These are phyloP conservation scores for Clavaria fumosa DNA, from an alignment of 768 basidiomycete species.

Conservation along the genomic window DNA sequence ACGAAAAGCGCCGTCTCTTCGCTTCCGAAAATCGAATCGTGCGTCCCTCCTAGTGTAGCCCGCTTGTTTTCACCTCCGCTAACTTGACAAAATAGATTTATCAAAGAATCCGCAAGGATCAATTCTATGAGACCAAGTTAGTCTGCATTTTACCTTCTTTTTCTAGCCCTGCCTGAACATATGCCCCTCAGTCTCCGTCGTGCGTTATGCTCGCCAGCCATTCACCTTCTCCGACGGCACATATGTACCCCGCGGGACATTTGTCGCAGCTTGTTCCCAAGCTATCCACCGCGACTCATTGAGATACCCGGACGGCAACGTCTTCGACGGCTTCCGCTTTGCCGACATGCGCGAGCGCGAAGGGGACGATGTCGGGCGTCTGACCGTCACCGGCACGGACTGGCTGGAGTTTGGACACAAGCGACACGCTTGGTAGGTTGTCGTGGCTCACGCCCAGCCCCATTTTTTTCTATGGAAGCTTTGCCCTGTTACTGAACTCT, in stretches of 20 bases:
- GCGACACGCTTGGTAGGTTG: conserved; percentile 19
- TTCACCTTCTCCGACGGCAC: conserved; percentile 31
- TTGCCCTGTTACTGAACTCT: too few relatives aligned
- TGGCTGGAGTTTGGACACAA: conserved; percentile 25
- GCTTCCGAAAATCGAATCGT: conserved; percentile 24
- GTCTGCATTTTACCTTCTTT: too few relatives aligned
- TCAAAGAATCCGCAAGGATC: conserved; percentile 21
- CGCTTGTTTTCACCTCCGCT: too few relatives aligned
- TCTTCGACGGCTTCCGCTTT: conserved; percentile 31
- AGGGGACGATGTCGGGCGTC: conserved; percentile 13
- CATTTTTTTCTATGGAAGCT: too few relatives aligned
- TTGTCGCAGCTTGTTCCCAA: conserved; percentile 16
- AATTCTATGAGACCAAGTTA: conserved; percentile 16
- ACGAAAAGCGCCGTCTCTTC: conserved; percentile 17
- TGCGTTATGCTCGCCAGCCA: conserved; percentile 21
- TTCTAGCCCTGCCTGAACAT: too few relatives aligned
- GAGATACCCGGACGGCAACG: conserved; percentile 19
- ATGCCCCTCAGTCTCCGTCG: conserved; percentile 15
- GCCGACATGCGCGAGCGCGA: conserved; percentile 14
- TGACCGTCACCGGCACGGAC: conserved; percentile 17
- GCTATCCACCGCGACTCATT: conserved; percentile 18
- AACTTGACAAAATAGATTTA: too few relatives aligned
- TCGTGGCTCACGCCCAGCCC: too few relatives aligned
- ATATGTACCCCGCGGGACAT: conserved; percentile 23
- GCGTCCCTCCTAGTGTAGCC: too few relatives aligned